Conservation (phyloP, 192 early-diverging fungal genomes). For the Rhizophagus clarus region DNA sequence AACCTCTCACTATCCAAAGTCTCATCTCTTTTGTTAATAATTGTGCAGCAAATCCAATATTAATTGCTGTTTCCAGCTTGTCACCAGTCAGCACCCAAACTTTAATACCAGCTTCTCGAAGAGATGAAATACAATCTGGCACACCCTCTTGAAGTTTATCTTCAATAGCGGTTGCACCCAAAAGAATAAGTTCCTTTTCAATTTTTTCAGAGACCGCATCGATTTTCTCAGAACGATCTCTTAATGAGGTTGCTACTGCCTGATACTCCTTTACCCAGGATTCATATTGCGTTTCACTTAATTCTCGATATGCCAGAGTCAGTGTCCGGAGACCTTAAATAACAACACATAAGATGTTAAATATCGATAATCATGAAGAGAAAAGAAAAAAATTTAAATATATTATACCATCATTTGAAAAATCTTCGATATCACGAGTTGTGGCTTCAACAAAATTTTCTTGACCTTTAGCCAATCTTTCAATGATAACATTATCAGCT, state of each 20-base stretch:
- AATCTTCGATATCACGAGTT: constrained; percentile 67
- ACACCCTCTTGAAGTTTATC: constrained; percentile 97
- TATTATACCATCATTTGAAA: constrained; percentile 61
- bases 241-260: constrained; percentile 66
- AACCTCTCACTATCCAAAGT: constrained; percentile 58
- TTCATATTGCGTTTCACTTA: constrained; percentile 74
- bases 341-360: background rate
- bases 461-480: constrained; percentile 60
- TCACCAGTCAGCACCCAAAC: constrained; percentile 99
- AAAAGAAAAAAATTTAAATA: background rate
- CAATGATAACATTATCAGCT: constrained; percentile 95
- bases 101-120: constrained; percentile 87
- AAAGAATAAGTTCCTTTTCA: constrained; percentile 76
- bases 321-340: constrained; percentile 84
- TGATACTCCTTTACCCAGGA: constrained; percentile 77
- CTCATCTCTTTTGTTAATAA: constrained; percentile 71
- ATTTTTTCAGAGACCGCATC: constrained; percentile 76
- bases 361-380: background rate
- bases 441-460: constrained; percentile 60
- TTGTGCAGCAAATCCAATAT: constrained; percentile 91
- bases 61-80: constrained; percentile 98
- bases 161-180: constrained; percentile 96
- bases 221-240: constrained; percentile 73
- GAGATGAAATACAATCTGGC: constrained; percentile 83
- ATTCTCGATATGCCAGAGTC: constrained; percentile 75